Conservation (phyloP, 345 rosid species). For the Citrus hindsii region DNA sequence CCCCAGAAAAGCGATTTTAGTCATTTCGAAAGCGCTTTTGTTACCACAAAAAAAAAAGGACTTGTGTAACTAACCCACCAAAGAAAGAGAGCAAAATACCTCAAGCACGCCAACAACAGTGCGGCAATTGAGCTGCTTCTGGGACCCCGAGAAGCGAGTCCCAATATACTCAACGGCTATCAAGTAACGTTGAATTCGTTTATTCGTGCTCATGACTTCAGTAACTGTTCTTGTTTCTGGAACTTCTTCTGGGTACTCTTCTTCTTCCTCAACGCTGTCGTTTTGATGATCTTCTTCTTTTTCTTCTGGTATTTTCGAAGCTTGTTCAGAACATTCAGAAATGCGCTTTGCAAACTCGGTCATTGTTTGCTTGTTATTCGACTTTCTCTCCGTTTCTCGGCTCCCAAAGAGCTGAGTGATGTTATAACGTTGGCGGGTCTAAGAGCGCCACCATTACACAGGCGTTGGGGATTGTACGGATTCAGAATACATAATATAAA, state of each 20-base stretch:
- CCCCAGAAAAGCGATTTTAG: neutral
- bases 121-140: constrained; percentile 62
- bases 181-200: constrained; percentile 73
- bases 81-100: constrained; percentile 29
- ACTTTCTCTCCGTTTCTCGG: neutral
- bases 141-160: constrained; percentile 84
- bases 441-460: neutral
- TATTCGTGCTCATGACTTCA: constrained; percentile 44
- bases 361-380: neutral
- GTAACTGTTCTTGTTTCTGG: constrained; percentile 17
- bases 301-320: too few species aligned
- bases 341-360: constrained; percentile 36
- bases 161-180: constrained; percentile 85
- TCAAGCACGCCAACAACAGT: constrained; percentile 84
- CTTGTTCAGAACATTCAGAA: constrained; percentile 13
- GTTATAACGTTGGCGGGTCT: neutral
- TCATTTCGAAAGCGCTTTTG: neutral
- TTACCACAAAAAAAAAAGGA: neutral
- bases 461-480: neutral
- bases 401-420: neutral
- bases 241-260: constrained; percentile 8
- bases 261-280: constrained; percentile 14
- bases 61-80: too few species aligned
- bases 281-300: neutral
- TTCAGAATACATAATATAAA: neutral